phyloP scores from a whole-genome alignment of 2,329 filamentous ascomycete species.

The Xylariaceae sp. region DNA sequence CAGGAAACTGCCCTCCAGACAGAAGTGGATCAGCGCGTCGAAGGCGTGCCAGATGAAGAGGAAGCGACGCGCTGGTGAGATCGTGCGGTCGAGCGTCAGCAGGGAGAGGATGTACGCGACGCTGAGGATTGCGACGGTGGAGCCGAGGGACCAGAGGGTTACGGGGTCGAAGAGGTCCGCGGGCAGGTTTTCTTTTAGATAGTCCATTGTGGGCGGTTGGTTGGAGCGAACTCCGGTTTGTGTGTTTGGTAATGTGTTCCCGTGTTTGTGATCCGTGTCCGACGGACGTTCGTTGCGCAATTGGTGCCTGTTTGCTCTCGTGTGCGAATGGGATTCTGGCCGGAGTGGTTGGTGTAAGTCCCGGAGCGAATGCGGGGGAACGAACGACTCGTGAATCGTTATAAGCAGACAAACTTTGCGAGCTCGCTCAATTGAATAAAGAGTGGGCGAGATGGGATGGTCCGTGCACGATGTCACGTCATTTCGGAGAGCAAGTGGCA shows the following conservation, averaged over 20 bases:
- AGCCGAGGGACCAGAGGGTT: conserved; percentile 54
- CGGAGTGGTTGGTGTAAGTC: too few relatives aligned
- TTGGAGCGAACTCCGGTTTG: background rate
- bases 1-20: conserved; percentile 85
- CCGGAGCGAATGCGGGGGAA: too few relatives aligned
- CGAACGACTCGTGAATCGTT: too few relatives aligned
- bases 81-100: conserved; percentile 40
- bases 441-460: too few relatives aligned
- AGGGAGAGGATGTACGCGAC: conserved; percentile 47
- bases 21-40: conserved; percentile 84
- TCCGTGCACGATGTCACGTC: too few relatives aligned
- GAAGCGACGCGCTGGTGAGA: conserved; percentile 54
- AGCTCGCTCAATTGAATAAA: too few relatives aligned
- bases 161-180: conserved; percentile 55
- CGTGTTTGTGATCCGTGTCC: too few relatives aligned
- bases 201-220: conserved; percentile 19
- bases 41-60: conserved; percentile 95
- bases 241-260: background rate
- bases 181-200: conserved; percentile 36
- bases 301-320: too few relatives aligned
- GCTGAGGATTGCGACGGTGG: conserved; percentile 48
- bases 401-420: too few relatives aligned
- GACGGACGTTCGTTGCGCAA: too few relatives aligned
- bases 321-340: too few relatives aligned
- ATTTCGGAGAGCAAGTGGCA: too few relatives aligned